Base-by-base conservation (phyloP, 78 protist genomes). In the Dictyostelium brefeldianum region DNA sequence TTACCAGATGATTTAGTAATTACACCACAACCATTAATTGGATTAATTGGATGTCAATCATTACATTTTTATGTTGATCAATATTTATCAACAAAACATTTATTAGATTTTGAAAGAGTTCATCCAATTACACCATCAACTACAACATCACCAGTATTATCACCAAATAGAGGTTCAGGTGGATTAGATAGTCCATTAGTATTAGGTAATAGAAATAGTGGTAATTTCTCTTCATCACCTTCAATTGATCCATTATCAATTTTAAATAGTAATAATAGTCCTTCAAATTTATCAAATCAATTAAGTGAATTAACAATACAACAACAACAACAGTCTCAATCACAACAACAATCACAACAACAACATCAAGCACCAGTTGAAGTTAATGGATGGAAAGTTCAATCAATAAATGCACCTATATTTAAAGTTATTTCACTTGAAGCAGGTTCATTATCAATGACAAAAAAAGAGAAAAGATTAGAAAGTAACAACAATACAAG, bases 1-100 rank as follows among this genome's bases (percentile, higher is more conserved):
- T 51, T 87, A 65, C 93, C 93, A 25, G 93, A 87, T 18, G 93
- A 87, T 18, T 51, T 87, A 9, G 73, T 87, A 46, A 50, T 29
- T 20, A 14, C 50, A 51, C 93, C 93, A 31, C 79, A 59, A 27
- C 93, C 93, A 18, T 77, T 87, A 41, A 43, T 87, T 20, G 93
- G 93, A 7, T 36, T 87, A 15, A n/a, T 87, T 27, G 93, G 93
- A 8, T 14, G 43, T 9, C 20, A 41, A 22, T 22, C 43, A 47
- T 41, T 87, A 18, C 93, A 87, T 64, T 78, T 57, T 2, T 78
- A 71, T 25, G 78, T 87, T 47, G 83, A 77, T 43, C 69, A 87
- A 70, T 59, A 78, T 48, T 50, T 87, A 17, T 31, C 93, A 11
- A 77, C 78, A 47, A 74, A 70, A 56, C 27, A 70, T 10, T 9